These are phyloP conservation scores for Vitis hybrid DNA, from an alignment of 177 flowering plant genomes.

Conservation along the genomic window DNA sequence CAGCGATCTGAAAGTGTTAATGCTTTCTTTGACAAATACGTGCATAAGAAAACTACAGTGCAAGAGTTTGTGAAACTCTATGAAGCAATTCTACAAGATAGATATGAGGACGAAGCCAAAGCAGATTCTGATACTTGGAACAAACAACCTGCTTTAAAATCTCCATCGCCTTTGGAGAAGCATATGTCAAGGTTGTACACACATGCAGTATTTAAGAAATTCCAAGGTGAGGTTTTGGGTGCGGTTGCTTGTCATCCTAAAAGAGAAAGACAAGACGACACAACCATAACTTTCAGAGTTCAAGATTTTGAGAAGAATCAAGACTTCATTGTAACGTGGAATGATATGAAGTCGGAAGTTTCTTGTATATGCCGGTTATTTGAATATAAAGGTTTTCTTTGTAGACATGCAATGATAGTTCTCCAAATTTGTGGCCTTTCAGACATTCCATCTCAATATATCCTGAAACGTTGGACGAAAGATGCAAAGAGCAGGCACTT, in stretches of 20 bases:
- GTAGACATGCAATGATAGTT: constrained; percentile 62
- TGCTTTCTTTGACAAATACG: constrained; percentile 56
- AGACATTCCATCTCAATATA: constrained; percentile 48
- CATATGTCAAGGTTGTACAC: constrained; percentile 48
- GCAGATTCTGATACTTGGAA: constrained; percentile 59
- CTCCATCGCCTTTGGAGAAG: constrained; percentile 65
- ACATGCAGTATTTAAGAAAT: constrained; percentile 51
- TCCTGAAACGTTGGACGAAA: constrained; percentile 55
- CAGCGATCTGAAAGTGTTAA: constrained; percentile 58
- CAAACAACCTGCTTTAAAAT: constrained; percentile 41
- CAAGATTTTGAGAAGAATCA: constrained; percentile 47
- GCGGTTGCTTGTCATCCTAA: constrained; percentile 54
- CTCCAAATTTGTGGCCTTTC: constrained; percentile 52
- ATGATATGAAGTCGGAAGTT: constrained; percentile 39
- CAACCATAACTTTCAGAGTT: constrained; percentile 28
- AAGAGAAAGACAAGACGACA: constrained; percentile 39
- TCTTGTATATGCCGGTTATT: constrained; percentile 48
- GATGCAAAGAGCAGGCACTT: constrained; percentile 47
- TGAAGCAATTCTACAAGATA: constrained; percentile 44
- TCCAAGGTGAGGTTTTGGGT: constrained; percentile 57
- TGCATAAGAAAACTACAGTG: constrained; percentile 51
- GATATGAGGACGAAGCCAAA: constrained; percentile 62
- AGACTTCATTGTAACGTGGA: constrained; percentile 42
- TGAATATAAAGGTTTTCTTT: constrained; percentile 53
- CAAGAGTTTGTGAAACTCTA: constrained; percentile 54